Conservation (phyloP, 352 stramenopile species). For the Phytophthora colocasiae region DNA sequence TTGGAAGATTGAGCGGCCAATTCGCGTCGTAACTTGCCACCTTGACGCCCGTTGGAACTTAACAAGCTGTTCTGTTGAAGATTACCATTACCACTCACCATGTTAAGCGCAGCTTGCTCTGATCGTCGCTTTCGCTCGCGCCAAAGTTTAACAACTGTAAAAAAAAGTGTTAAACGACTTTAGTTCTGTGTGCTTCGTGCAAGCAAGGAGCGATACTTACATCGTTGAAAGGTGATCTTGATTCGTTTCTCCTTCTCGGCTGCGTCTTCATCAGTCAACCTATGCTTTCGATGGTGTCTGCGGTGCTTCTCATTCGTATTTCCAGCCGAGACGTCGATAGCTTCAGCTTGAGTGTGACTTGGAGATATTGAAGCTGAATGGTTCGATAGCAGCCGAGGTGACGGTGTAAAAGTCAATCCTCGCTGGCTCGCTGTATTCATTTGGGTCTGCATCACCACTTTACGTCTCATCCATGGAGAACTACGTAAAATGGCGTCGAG, state of each 20-base stretch:
- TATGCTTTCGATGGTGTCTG: slow-evolving; percentile 21
- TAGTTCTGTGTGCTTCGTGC: neutral
- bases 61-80: slow-evolving; percentile 6
- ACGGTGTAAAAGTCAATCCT: slow-evolving; percentile 18
- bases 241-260: slow-evolving; percentile 40
- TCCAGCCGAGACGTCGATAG: slow-evolving; percentile 5
- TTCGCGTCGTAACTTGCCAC: slow-evolving; percentile 61
- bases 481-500: slow-evolving; percentile 66
- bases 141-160: slow-evolving; percentile 68
- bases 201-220: slow-evolving; percentile 36
- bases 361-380: slow-evolving; percentile 4
- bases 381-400: slow-evolving; percentile 12
- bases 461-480: slow-evolving; percentile 64
- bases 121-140: slow-evolving; percentile 57
- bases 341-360: slow-evolving; percentile 16
- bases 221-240: slow-evolving; percentile 62
- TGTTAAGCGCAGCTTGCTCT: slow-evolving; percentile 55
- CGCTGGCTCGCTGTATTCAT: slow-evolving; percentile 25
- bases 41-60: slow-evolving; percentile 24
- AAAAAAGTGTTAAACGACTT: neutral
- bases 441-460: slow-evolving; percentile 61
- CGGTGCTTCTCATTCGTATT: slow-evolving; percentile 14
- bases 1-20: slow-evolving; percentile 66
- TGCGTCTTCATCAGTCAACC: neutral
- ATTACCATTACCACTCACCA: slow-evolving; percentile 51